phyloP scores from a whole-genome alignment of 2,329 filamentous ascomycete species.

The Huntiella bhutanensis region DNA sequence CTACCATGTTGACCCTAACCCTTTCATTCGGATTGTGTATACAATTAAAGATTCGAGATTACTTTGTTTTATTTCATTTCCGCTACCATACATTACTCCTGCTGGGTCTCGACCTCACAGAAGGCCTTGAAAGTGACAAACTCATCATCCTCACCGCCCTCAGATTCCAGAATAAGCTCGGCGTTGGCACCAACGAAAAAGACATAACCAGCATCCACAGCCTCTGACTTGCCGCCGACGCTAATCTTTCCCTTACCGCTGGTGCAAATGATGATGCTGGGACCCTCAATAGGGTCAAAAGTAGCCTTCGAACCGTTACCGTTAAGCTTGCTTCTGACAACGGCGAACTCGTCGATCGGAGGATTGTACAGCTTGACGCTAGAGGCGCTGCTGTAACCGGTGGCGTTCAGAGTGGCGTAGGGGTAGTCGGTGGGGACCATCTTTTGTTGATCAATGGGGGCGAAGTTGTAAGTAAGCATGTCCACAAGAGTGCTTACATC shows the following conservation, averaged over 20 bases:
- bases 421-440: conserved; percentile 74
- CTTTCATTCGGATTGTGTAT: not conserved
- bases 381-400: conserved; percentile 61
- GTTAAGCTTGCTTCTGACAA: conserved; percentile 62
- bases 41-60: not conserved
- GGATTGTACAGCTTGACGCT: conserved; percentile 69
- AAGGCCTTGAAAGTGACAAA: conserved; percentile 88
- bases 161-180: conserved; percentile 58
- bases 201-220: conserved; percentile 53
- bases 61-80: not conserved
- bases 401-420: conserved; percentile 64
- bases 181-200: conserved; percentile 81
- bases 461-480: conserved; percentile 90
- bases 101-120: conserved; percentile 48
- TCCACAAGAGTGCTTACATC: conserved; percentile 74
- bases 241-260: conserved; percentile 64
- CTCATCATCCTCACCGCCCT: conserved; percentile 39
- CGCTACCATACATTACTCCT: not conserved
- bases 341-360: conserved; percentile 89
- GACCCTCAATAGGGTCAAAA: conserved; percentile 71
- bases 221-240: conserved; percentile 64
- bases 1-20: too few species aligned
- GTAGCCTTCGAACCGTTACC: conserved; percentile 59
- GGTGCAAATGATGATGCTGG: conserved; percentile 86
- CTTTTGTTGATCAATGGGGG: conserved; percentile 87